A percentile compares a stretch with the other conserved stretches of the same genome.
These are phyloP conservation scores for Russula griseocarnosa DNA, from an alignment of 768 basidiomycete genomes.

Conservation along the genomic window DNA sequence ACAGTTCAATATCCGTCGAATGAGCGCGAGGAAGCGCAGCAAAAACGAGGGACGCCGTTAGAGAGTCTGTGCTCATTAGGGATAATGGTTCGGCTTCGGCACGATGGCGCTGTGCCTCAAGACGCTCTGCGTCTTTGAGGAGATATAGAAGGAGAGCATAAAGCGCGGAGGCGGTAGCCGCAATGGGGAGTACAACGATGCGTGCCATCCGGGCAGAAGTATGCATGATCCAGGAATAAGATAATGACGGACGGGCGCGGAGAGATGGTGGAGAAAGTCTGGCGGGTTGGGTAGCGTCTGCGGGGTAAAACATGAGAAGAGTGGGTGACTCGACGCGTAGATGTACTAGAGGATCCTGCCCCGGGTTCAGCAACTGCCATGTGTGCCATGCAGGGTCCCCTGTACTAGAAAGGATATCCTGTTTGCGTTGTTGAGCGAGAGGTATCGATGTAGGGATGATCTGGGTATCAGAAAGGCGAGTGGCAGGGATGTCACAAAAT, in stretches of 20 bases:
- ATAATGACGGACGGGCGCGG: conserved; percentile 22
- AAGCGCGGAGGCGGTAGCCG: conserved; percentile 64
- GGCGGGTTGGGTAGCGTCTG: conserved; percentile 32
- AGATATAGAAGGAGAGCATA: conserved; percentile 81
- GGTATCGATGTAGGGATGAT: conserved; percentile 19
- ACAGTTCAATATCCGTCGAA: conserved; percentile 74
- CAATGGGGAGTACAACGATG: conserved; percentile 83
- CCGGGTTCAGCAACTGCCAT: conserved; percentile 77
- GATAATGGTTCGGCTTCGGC: conserved; percentile 43
- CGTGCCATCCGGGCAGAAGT: conserved; percentile 71
- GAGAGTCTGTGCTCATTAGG: conserved; percentile 35
- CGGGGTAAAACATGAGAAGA: conserved; percentile 59
- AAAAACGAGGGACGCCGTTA: conserved; percentile 49
- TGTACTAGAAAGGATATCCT: conserved; percentile 25
- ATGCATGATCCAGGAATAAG: conserved; percentile 48
- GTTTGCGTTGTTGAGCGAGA: conserved; percentile 21
- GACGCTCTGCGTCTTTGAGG: conserved; percentile 84
- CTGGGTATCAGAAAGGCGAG: conserved; percentile 27
- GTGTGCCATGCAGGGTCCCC: conserved; percentile 55
- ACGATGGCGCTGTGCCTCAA: conserved; percentile 77
- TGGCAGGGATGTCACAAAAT: conserved; percentile 61
- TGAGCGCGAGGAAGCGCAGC: conserved; percentile 77
- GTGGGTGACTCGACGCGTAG: conserved; percentile 77
- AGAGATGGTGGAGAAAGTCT: not conserved
- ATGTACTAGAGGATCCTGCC: conserved; percentile 61